phyloP scores from a whole-genome alignment of 345 rosid species.

The Hibiscus mutabilis region DNA sequence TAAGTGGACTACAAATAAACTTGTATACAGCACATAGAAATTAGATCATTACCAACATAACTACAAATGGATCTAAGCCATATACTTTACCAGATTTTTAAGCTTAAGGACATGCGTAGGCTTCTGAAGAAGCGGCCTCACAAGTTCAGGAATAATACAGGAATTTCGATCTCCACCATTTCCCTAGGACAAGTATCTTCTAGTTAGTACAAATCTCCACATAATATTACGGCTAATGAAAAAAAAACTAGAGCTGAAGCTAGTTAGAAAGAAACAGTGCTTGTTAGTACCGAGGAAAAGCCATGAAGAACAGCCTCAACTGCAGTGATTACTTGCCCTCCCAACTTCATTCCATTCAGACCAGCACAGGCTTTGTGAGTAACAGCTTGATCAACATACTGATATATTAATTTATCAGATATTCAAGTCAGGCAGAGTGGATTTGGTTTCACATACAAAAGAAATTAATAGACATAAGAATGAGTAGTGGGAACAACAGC shows the following conservation, averaged over 20 bases:
- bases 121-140: conserved; percentile 70
- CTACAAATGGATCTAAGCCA: background rate
- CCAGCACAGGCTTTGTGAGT: conserved; percentile 81
- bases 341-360: conserved; percentile 85
- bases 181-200: conserved; percentile 34
- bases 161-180: conserved; percentile 35
- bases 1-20: background rate
- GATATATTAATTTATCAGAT: conserved; percentile 6
- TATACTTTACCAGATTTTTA: conserved; percentile 65
- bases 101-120: conserved; percentile 74
- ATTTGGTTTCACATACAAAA: background rate
- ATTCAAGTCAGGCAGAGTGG: conserved; percentile 6
- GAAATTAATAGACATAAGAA: background rate
- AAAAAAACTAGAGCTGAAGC: background rate
- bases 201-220: conserved; percentile 19
- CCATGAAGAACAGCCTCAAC: conserved; percentile 56
- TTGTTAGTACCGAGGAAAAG: conserved; percentile 38
- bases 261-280: conserved; percentile 9
- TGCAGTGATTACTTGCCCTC: conserved; percentile 75
- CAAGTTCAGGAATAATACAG: conserved; percentile 61
- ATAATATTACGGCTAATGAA: background rate
- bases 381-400: conserved; percentile 70
- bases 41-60: background rate
- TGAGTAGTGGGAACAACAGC: background rate
- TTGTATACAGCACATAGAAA: background rate